Evolutionary conservation across 106 monocot species (phyloP), one percentile per base, ranked within the genome.

Genomic region (Apostasia ramifera): DNA sequence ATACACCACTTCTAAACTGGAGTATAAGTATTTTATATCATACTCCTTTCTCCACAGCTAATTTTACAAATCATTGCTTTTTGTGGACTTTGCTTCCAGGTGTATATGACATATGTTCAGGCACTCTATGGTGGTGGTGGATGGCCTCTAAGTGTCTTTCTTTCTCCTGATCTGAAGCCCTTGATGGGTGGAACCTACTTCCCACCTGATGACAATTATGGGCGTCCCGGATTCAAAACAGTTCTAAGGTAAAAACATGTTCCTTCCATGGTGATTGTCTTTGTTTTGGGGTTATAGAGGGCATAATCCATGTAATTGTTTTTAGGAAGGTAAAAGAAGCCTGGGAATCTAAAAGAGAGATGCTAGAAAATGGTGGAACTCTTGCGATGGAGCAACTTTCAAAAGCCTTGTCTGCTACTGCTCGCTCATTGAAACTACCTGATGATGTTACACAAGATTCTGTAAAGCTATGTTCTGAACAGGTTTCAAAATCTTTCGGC

Each of bases 101-200:
- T 95, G 6, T 95, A 95, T 64, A 95, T 95, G 95, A 92, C 95
- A 40, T 95, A 91, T 77, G 81, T 95, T 40, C 86, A 85, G 46
- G 95, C 95, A 66, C 55, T 95, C 41, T 88, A 88, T 92, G 89
- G 92, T 63, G 80, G 89, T 64, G 95, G 95, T 47, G 95, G 95
- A 64, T 95, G 95, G 95, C 95, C 95, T 52, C 71, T 95, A 64
- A 95, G 91, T 75, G 92, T 83, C 9, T 95, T 95, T 69, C 84
- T 95, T 59, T 95, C 91, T 66, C 95, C 91, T 53, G 84, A 69
- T 72, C 78, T 95, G 48, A 95, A 95, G 74, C 95, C 95, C 53
- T 76, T 95, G 49, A 84, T 95, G 95, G 95, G 95, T 54, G 95
- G 95, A 67, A 95, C 95, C 67, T 95, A 95, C 71, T 95, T 95